These are phyloP conservation scores for Bonia amplexicaulis DNA, from an alignment of 176 grass and related monocot genomes.

Conservation along the genomic window DNA sequence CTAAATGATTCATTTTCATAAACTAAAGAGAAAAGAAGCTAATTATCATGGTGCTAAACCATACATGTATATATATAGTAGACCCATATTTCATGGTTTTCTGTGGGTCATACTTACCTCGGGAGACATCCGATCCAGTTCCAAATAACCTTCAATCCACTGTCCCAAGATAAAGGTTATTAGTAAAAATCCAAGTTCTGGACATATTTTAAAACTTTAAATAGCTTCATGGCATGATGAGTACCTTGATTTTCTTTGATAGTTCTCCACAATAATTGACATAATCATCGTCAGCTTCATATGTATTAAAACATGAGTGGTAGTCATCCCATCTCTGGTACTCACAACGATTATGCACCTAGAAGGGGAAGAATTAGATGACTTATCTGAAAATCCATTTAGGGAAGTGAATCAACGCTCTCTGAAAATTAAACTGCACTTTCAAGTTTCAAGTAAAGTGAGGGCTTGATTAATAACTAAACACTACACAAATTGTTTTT, in stretches of 20 bases:
- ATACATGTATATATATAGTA: not conserved
- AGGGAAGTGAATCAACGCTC: not conserved
- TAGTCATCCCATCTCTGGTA: not conserved
- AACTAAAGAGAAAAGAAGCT: conserved; percentile 7
- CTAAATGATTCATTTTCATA: not conserved
- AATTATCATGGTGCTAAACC: not conserved
- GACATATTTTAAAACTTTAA: not conserved
- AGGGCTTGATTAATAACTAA: not conserved
- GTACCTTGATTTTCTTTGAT: conserved; percentile 25
- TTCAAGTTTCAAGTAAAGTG: not conserved
- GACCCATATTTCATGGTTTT: not conserved
- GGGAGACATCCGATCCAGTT: not conserved
- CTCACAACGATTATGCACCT: not conserved
- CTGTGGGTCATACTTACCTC: not conserved
- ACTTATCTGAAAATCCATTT: not conserved
- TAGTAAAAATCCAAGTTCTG: not conserved
- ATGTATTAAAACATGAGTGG: not conserved
- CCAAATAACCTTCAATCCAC: not conserved
- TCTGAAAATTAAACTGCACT: not conserved
- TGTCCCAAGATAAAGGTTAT: not conserved
- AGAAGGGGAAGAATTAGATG: not conserved
- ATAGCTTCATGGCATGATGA: not conserved
- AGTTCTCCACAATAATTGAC: conserved; percentile 5
- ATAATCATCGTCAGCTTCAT: conserved; percentile 13
- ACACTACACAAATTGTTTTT: not conserved